Percentiles rank a stretch among this genome's conserved stretches.
Evolutionary conservation across 371 early-diverging fungal species (phyloP).

Genomic region (Mortierella sp.): DNA sequence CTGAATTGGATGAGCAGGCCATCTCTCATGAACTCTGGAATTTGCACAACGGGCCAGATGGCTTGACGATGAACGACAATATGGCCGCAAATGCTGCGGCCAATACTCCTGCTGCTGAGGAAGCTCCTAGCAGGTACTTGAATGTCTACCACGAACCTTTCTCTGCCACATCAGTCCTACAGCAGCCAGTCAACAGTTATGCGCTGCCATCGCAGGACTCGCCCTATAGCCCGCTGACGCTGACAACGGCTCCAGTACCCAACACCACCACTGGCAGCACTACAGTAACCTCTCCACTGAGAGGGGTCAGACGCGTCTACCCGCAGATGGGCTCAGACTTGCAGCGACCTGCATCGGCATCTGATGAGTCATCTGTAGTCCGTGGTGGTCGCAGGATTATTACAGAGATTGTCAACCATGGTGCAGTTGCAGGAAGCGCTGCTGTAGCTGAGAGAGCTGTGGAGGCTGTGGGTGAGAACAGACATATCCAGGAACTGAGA

Average conservation of each 20-base stretch:
- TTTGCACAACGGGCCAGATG: constrained; percentile 40
- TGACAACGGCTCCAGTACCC: constrained; percentile 33
- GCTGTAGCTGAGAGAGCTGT: constrained; percentile 53
- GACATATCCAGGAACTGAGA: constrained; percentile 48
- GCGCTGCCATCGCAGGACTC: constrained; percentile 46
- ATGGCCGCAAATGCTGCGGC: constrained; percentile 1
- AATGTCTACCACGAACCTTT: constrained; percentile 51
- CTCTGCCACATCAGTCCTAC: constrained; percentile 45
- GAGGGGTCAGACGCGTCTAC: constrained; percentile 46
- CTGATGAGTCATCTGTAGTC: constrained; percentile 44
- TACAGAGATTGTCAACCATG: constrained; percentile 47
- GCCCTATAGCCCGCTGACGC: constrained; percentile 26
- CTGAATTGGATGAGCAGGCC: constrained; percentile 45
- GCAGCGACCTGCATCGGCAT: constrained; percentile 17
- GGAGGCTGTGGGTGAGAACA: constrained; percentile 44
- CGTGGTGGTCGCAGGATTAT: constrained; percentile 52
- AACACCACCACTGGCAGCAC: constrained; percentile 4
- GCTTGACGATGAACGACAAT: constrained; percentile 13
- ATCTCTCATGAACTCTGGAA: constrained; percentile 48
- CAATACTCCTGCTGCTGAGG: constrained; percentile 21
- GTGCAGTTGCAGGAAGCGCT: constrained; percentile 46
- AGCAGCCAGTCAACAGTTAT: constrained; percentile 49
- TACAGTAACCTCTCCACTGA: constrained; percentile 35
- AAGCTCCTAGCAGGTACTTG: constrained; percentile 47
- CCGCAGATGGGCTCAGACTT: constrained; percentile 48